These are phyloP conservation scores for Aeminium ludgeri DNA, from an alignment of 495 filamentous ascomycete species.

Conservation along the genomic window DNA sequence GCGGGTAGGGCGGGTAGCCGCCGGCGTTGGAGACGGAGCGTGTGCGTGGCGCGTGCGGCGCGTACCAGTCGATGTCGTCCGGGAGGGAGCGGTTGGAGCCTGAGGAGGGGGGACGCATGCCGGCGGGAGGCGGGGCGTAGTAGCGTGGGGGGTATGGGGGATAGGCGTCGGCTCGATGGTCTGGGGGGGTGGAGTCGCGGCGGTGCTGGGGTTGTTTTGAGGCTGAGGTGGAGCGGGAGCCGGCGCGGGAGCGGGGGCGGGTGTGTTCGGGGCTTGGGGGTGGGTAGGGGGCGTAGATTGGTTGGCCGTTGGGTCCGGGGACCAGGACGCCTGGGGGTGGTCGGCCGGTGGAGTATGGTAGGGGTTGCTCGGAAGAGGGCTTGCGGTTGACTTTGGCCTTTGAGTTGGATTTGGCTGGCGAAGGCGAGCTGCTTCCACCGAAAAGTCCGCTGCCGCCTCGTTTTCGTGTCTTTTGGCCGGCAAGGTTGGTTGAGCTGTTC, in stretches of 20 bases:
- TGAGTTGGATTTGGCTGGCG: conserved; percentile 14
- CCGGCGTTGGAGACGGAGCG: conserved; percentile 16
- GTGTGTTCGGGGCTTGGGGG: conserved; percentile 11
- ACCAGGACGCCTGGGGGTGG: conserved; percentile 20
- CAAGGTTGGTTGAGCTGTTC: conserved; percentile 11
- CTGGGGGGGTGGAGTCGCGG: conserved; percentile 10
- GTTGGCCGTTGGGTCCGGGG: conserved; percentile 20
- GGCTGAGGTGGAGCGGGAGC: conserved; percentile 21
- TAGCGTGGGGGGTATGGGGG: conserved; percentile 15
- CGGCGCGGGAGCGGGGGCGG: conserved; percentile 12
- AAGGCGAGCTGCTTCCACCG: conserved; percentile 4
- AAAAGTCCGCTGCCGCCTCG: conserved; percentile 4
- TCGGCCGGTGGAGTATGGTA: neutral
- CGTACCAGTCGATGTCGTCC: conserved; percentile 17
- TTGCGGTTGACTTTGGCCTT: conserved; percentile 14
- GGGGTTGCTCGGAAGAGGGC: conserved; percentile 10
- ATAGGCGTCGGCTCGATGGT: conserved; percentile 13
- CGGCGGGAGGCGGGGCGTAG: conserved; percentile 10
- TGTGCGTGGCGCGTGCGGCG: conserved; percentile 3
- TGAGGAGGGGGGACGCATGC: conserved; percentile 20
- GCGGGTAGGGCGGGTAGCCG: conserved; percentile 5
- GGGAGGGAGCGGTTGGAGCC: conserved; percentile 16
- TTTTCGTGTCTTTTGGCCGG: conserved; percentile 6
- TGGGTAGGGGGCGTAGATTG: conserved; percentile 19
- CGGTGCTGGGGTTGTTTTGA: conserved; percentile 7